Evolutionary conservation across 805 yeast genomes (phyloP).

Genomic region (Pichia paraexigua): DNA sequence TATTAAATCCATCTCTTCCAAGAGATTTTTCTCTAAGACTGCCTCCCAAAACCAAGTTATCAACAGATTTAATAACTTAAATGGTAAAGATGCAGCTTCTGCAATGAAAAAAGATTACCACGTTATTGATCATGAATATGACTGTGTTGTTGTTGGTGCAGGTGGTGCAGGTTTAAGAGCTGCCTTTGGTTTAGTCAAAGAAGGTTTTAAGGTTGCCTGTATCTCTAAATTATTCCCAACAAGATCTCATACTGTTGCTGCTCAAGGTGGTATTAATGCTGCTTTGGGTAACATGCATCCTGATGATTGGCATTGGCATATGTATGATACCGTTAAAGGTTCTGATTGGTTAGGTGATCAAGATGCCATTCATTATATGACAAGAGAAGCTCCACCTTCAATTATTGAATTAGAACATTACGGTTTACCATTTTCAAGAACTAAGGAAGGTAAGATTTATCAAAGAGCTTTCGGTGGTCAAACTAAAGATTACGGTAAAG

Average conservation of each 20-base stretch:
- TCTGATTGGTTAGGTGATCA: constrained; percentile 99
- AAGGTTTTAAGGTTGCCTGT: constrained; percentile 97
- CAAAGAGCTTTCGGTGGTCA: constrained; percentile 99
- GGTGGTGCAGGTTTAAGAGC: constrained; percentile 99
- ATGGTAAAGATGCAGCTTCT: constrained; percentile 45
- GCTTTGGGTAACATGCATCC: constrained; percentile 98
- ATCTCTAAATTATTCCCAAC: constrained; percentile 95
- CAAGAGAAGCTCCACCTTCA: constrained; percentile 93
- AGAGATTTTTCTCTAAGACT: constrained; percentile 27
- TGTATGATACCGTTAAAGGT: constrained; percentile 99
- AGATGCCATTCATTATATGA: constrained; percentile 98
- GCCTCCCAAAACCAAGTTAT: constrained; percentile 24
- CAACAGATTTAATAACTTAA: constrained; percentile 33
- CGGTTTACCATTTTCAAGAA: constrained; percentile 98
- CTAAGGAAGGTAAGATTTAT: constrained; percentile 91
- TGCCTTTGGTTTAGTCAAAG: constrained; percentile 94
- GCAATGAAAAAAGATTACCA: constrained; percentile 68
- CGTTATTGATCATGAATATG: constrained; percentile 95
- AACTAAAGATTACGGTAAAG: constrained; percentile 89
- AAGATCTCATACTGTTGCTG: constrained; percentile 97
- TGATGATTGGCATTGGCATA: constrained; percentile 99
- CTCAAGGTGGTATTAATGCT: constrained; percentile 99
- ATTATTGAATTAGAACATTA: constrained; percentile 95
- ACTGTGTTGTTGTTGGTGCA: constrained; percentile 96
- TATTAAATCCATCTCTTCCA: constrained; percentile 14